Conservation (phyloP, 1,284 basidiomycete genomes). For the Tetrapyrgos nigripes region DNA sequence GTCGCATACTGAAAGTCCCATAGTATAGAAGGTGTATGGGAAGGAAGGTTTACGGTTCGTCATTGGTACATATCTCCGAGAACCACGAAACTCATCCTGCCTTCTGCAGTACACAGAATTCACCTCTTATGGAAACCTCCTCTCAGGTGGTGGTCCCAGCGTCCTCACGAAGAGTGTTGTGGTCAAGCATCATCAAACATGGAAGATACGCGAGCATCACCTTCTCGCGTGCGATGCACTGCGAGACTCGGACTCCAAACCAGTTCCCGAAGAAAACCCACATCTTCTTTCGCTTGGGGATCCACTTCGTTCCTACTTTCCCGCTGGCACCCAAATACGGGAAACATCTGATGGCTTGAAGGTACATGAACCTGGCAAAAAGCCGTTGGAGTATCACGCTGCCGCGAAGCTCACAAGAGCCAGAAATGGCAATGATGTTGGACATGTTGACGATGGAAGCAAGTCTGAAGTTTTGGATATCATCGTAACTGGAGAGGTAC, state of each 20-base stretch:
- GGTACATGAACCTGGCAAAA: constrained; percentile 45
- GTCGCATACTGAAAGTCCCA: not conserved
- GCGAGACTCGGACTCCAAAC: constrained; percentile 38
- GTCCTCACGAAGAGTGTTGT: constrained; percentile 62
- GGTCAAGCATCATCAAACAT: constrained; percentile 76
- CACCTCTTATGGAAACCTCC: constrained; percentile 64
- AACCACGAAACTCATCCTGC: not conserved
- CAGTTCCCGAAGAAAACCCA: constrained; percentile 28
- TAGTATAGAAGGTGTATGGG: constrained; percentile 78
- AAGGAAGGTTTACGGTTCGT: constrained; percentile 75
- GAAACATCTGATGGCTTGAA: constrained; percentile 49
- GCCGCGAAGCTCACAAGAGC: constrained; percentile 17
- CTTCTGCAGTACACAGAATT: constrained; percentile 74
- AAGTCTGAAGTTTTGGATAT: constrained; percentile 56
- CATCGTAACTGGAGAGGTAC: constrained; percentile 74
- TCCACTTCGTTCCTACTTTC: constrained; percentile 61
- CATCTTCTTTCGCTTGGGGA: constrained; percentile 50
- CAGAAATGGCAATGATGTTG: constrained; percentile 12
- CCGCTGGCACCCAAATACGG: constrained; percentile 48
- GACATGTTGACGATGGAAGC: constrained; percentile 7
- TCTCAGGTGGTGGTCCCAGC: constrained; percentile 65
- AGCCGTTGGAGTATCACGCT: constrained; percentile 49
- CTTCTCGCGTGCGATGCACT: constrained; percentile 42
- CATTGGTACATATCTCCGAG: not conserved
- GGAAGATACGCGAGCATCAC: constrained; percentile 78